Percentiles rank a stretch among this genome's conserved stretches.
These are phyloP conservation scores for Brasilioporus rufonigricans DNA, from an alignment of 768 basidiomycete species.

Conservation along the genomic window DNA sequence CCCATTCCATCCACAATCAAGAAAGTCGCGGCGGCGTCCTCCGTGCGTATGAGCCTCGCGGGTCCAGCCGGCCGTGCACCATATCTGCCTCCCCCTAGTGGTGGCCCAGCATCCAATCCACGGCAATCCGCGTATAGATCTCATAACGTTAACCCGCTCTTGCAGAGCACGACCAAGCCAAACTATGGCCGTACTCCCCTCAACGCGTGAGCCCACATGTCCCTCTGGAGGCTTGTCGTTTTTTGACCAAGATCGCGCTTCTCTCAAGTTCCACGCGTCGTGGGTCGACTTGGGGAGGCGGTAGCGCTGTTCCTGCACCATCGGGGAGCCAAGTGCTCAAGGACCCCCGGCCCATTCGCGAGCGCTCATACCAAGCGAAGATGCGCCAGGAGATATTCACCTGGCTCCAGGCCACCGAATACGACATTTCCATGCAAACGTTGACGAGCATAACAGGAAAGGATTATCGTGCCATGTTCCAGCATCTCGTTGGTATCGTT, in stretches of 20 bases:
- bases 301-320: conserved; percentile 41
- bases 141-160: conserved; percentile 63
- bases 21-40: conserved; percentile 49
- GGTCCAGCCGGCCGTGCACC: conserved; percentile 67
- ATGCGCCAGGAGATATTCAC: conserved; percentile 75
- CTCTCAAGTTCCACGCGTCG: conserved; percentile 61
- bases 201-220: conserved; percentile 46
- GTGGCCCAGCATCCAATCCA: conserved; percentile 47
- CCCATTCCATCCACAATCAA: conserved; percentile 76
- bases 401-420: conserved; percentile 66
- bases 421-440: conserved; percentile 65
- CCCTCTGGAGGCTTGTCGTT: neutral
- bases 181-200: conserved; percentile 73
- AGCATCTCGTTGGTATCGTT: conserved; percentile 65
- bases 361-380: conserved; percentile 66
- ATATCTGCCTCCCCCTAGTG: conserved; percentile 37
- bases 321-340: conserved; percentile 58
- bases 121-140: conserved; percentile 69
- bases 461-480: conserved; percentile 84
- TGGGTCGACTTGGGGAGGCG: conserved; percentile 71
- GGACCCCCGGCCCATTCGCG: conserved; percentile 78
- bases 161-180: conserved; percentile 67
- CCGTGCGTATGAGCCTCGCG: conserved; percentile 69
- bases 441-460: conserved; percentile 79
- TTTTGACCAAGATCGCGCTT: conserved; percentile 5